phyloP scores from a whole-genome alignment of 768 basidiomycete species.

The Amanita molliuscula region DNA sequence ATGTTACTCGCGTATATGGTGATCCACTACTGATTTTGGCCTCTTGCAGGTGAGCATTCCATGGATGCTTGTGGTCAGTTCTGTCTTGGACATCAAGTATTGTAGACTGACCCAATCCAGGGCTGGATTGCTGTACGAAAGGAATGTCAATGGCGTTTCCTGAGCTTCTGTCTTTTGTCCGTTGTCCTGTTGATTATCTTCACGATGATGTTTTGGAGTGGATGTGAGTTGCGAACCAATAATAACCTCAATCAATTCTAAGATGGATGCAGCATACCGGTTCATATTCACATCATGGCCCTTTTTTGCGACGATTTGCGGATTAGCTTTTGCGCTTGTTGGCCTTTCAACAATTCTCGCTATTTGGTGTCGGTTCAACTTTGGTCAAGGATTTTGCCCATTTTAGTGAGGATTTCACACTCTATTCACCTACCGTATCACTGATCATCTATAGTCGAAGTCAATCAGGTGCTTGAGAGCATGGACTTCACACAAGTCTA shows the following conservation, averaged over 20 bases:
- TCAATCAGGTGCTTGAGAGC: conserved; percentile 27
- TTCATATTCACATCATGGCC: conserved; percentile 33
- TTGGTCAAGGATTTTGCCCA: conserved; percentile 45
- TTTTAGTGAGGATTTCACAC: conserved; percentile 28
- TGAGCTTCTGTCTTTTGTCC: conserved; percentile 28
- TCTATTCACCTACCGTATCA: neutral
- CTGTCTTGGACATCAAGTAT: neutral
- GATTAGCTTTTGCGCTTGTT: conserved; percentile 30
- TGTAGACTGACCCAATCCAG: conserved; percentile 16
- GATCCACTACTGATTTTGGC: neutral
- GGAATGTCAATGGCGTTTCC: conserved; percentile 30
- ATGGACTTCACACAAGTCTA: conserved; percentile 33
- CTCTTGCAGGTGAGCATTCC: conserved; percentile 28
- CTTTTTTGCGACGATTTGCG: conserved; percentile 38
- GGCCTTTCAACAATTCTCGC: conserved; percentile 31
- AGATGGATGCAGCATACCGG: conserved; percentile 24
- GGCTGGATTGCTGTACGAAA: conserved; percentile 39
- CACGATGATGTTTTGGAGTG: conserved; percentile 31
- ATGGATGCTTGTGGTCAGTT: conserved; percentile 34
- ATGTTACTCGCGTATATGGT: conserved; percentile 10
- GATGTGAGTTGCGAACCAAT: conserved; percentile 19
- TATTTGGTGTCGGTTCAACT: conserved; percentile 40
- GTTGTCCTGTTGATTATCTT: conserved; percentile 26
- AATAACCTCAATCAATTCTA: neutral
- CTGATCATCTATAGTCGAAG: conserved; percentile 22